Conservation (phyloP, 1,284 basidiomycete species). For the Mycena citricolor region DNA sequence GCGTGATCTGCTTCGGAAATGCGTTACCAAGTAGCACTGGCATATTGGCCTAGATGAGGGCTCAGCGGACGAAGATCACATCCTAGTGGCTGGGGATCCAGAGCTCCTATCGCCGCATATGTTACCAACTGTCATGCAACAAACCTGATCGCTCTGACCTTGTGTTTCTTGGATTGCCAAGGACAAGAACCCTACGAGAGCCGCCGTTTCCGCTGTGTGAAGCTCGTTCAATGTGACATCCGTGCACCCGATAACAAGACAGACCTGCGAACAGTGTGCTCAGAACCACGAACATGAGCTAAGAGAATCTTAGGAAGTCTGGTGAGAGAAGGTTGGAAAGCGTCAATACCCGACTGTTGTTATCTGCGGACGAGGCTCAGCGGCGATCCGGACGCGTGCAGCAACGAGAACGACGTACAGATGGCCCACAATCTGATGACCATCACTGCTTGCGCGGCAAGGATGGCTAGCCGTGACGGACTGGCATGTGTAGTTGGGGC, state of each 20-base stretch:
- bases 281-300: conserved; percentile 13
- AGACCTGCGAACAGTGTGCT: conserved; percentile 1
- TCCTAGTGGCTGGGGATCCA: conserved; percentile 8
- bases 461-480: conserved; percentile 18
- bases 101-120: no score
- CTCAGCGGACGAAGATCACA: conserved; percentile 10
- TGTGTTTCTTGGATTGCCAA: no score
- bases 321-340: neutral
- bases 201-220: no score
- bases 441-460: conserved; percentile 18
- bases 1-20: neutral
- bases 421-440: conserved; percentile 21
- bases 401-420: conserved; percentile 6
- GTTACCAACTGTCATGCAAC: no score
- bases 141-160: no score
- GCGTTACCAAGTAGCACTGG: conserved; percentile 17
- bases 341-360: conserved; percentile 16
- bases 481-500: neutral
- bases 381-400: neutral
- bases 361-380: conserved; percentile 7
- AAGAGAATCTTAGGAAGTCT: neutral
- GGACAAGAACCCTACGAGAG: no score
- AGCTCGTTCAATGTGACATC: no score
- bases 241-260: neutral
- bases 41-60: conserved; percentile 9